A percentile compares a stretch with the other conserved stretches of the same genome.
These are phyloP conservation scores for Teratosphaeria gauchensis DNA, from an alignment of 2,329 filamentous ascomycete species.

Conservation along the genomic window DNA sequence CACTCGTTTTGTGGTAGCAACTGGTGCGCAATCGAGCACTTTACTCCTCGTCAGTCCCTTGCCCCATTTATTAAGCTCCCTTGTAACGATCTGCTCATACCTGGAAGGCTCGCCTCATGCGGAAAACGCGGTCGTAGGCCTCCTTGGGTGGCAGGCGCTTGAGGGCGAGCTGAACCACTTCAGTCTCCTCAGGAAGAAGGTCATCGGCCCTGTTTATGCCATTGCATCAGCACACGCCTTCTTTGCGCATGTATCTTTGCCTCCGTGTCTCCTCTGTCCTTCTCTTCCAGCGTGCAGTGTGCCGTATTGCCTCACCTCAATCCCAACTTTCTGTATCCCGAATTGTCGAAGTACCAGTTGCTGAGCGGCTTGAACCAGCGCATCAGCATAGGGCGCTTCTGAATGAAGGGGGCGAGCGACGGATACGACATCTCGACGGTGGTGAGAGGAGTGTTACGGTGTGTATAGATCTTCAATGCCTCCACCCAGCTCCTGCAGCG, in stretches of 20 bases:
- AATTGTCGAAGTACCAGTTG: slow-evolving; percentile 79
- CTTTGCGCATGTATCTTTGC: no score
- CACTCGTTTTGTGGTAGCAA: slow-evolving; percentile 56
- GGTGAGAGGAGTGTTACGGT: slow-evolving; percentile 12
- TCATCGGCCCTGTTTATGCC: slow-evolving; percentile 67
- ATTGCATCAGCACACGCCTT: not conserved
- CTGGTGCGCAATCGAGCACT: slow-evolving; percentile 59
- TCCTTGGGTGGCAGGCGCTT: slow-evolving; percentile 85
- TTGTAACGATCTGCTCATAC: slow-evolving; percentile 32
- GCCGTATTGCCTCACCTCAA: slow-evolving; percentile 55
- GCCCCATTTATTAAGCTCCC: not conserved
- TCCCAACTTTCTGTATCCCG: slow-evolving; percentile 88
- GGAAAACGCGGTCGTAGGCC: slow-evolving; percentile 94
- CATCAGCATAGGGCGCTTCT: slow-evolving; percentile 77
- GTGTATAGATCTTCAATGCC: slow-evolving; percentile 4
- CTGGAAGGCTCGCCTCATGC: slow-evolving; percentile 91
- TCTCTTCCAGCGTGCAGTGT: not conserved
- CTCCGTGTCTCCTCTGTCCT: not conserved
- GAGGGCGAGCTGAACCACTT: slow-evolving; percentile 75
- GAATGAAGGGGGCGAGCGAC: slow-evolving; percentile 64
- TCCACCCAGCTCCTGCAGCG: not conserved
- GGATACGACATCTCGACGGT: slow-evolving; percentile 54
- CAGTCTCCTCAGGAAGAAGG: slow-evolving; percentile 85
- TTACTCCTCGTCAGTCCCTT: slow-evolving; percentile 9
- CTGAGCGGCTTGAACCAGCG: slow-evolving; percentile 70